These are phyloP conservation scores for Blastocrithidia nonstop DNA, from an alignment of 208 protist species.

Conservation along the genomic window DNA sequence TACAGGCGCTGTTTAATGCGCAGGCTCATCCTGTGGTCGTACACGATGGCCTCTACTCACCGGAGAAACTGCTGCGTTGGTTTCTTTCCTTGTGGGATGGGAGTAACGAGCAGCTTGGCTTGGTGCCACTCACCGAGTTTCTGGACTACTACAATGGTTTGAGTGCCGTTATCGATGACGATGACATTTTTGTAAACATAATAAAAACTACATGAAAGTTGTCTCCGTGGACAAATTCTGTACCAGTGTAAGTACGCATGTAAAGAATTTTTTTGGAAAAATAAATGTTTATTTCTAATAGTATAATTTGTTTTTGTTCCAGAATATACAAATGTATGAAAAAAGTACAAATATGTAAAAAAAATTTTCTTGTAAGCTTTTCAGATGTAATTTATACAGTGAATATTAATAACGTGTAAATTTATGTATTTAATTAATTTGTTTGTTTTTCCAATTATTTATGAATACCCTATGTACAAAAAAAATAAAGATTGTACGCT, in stretches of 20 bases:
- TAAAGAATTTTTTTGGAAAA: constrained; percentile 1
- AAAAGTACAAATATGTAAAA: not conserved
- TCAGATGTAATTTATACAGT: too few relatives aligned
- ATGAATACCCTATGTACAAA: too few relatives aligned
- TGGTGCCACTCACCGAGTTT: constrained; percentile 78
- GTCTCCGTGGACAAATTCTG: constrained; percentile 11
- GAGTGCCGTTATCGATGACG: constrained; percentile 72
- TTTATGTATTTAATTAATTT: too few relatives aligned
- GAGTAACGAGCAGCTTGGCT: constrained; percentile 51
- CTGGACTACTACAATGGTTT: constrained; percentile 88
- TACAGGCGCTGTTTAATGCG: constrained; percentile 67
- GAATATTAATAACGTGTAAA: too few relatives aligned
- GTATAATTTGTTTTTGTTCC: not conserved
- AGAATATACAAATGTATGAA: not conserved
- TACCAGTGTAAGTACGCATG: not conserved
- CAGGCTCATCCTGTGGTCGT: constrained; percentile 72
- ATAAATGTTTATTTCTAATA: not conserved
- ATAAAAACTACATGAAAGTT: constrained; percentile 78
- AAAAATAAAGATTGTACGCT: too few relatives aligned
- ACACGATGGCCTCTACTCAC: constrained; percentile 42
- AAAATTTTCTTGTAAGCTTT: not conserved
- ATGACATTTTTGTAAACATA: constrained; percentile 69
- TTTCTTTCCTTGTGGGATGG: constrained; percentile 82
- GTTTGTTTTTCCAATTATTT: too few relatives aligned
- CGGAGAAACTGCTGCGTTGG: constrained; percentile 64